phyloP scores from a whole-genome alignment of 2,329 filamentous ascomycete genomes.

The Metarhizium rileyi region DNA sequence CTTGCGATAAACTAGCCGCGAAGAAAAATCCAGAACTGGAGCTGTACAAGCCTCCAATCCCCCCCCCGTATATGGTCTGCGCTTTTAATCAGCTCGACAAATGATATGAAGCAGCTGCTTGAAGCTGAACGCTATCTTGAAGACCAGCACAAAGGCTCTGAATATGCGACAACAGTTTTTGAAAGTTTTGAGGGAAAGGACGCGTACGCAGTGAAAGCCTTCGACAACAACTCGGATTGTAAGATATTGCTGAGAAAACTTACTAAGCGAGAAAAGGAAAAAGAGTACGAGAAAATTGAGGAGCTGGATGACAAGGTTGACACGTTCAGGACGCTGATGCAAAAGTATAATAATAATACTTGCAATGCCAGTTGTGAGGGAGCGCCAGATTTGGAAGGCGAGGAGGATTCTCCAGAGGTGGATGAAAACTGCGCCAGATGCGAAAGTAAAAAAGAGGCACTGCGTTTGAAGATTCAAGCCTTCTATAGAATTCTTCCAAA shows the following conservation, averaged over 20 bases:
- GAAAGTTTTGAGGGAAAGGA: background rate
- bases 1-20: constrained; percentile 38
- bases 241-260: background rate
- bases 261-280: background rate
- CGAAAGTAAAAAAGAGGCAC: background rate
- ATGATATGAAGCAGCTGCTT: constrained; percentile 26
- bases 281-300: background rate
- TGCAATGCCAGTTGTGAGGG: background rate
- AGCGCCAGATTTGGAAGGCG: constrained; percentile 28
- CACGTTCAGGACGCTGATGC: too few species aligned
- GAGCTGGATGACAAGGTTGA: background rate
- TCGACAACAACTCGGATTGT: background rate
- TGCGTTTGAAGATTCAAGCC: background rate
- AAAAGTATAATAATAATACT: too few species aligned
- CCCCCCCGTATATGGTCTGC: constrained; percentile 24
- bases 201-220: background rate
- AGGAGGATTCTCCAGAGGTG: background rate
- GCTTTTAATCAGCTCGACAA: constrained; percentile 32
- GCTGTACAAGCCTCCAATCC: constrained; percentile 37
- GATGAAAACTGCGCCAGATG: background rate
- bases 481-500: constrained; percentile 36
- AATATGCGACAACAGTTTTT: background rate
- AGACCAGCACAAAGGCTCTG: background rate
- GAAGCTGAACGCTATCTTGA: constrained; percentile 15
- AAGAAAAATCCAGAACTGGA: constrained; percentile 27